Evolutionary conservation across 805 yeast genomes (phyloP), one percentile per base, ranked within the genome.

Genomic region (Hanseniaspora valbyensis): DNA sequence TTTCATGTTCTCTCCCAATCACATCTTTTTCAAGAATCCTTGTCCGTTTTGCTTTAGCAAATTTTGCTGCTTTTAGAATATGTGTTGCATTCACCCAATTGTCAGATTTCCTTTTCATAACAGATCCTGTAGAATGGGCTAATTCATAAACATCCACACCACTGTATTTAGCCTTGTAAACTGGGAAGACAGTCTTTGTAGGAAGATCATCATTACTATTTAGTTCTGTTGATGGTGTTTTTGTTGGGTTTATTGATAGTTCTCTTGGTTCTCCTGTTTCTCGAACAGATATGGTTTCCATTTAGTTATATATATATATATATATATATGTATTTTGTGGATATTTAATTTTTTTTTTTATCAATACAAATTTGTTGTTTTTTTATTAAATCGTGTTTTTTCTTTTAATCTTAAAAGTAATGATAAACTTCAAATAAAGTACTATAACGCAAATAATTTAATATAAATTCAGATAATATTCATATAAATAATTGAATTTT

Each of bases 1-100:
- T 90, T 60, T 89, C 96, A 63, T 89, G 96, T 18, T 72, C 67
- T 4, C 95, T 95, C 38, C 75, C 76, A 61, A 90, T 96, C n/a
- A 90, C 95, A 55, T 89, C 96, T 59, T 83, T 79, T 63, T 89
- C 97, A 58, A 89, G 73, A 54, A 89, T 87, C 58, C 95, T 81
- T 18, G 96, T 89, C 57, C 97, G 70, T 64, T 84, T 87, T 1
- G 96, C 95, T 66, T 89, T 89, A 54, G 96, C 95, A 64, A 88
- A 88, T 62, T 84, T 81, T 42, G 96, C 95, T 39, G 90, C 89
- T 64, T 90, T 90, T 54, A 90, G 71, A 43, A 90, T 86, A 63
- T 90, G 97, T 24, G 97, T 90, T 12, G 97, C 97, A 66, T 90
- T 90, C 53, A 83, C 85, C 89, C 89, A 83, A 50, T 81, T 81